Conservation (phyloP, 2,329 filamentous ascomycete species). For the Xylariaceae sp. region DNA sequence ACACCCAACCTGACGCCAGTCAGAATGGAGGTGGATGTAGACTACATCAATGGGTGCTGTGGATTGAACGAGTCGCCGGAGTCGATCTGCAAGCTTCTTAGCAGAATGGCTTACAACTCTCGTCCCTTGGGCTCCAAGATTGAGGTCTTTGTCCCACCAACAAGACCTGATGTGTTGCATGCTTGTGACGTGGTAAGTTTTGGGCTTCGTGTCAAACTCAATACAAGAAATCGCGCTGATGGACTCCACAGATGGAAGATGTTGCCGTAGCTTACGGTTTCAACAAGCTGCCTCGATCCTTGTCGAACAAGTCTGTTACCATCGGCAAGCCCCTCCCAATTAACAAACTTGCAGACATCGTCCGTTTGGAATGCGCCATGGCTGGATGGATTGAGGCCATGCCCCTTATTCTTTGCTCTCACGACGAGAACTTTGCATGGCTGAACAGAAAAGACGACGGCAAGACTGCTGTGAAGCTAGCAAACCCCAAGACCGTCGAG, state of each 20-base stretch:
- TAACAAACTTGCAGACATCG: slow-evolving; percentile 92
- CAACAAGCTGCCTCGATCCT: slow-evolving; percentile 85
- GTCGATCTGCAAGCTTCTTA: slow-evolving; percentile 71
- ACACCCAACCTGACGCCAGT: slow-evolving; percentile 77
- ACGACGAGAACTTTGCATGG: slow-evolving; percentile 97
- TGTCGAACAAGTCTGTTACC: slow-evolving; percentile 66
- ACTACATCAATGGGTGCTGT: slow-evolving; percentile 91
- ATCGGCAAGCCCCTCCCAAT: slow-evolving; percentile 82
- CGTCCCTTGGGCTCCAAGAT: slow-evolving; percentile 67
- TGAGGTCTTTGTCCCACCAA: slow-evolving; percentile 79
- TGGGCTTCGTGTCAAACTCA: not conserved
- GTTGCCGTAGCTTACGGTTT: slow-evolving; percentile 95
- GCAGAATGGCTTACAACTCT: slow-evolving; percentile 84
- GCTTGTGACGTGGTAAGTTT: slow-evolving; percentile 69
- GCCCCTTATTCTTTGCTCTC: slow-evolving; percentile 92
- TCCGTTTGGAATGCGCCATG: slow-evolving; percentile 84
- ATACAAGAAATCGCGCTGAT: slow-evolving; percentile 3
- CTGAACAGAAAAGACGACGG: slow-evolving; percentile 74
- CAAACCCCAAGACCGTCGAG: slow-evolving; percentile 73
- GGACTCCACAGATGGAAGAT: slow-evolving; percentile 69
- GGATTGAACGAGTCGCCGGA: slow-evolving; percentile 71
- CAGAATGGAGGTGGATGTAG: slow-evolving; percentile 73
- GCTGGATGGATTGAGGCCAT: slow-evolving; percentile 95
- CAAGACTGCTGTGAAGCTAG: slow-evolving; percentile 62
- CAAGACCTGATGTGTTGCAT: slow-evolving; percentile 89